These are phyloP conservation scores for Obelidium mucronatum DNA, from an alignment of 192 early-diverging fungal species.

Conservation along the genomic window DNA sequence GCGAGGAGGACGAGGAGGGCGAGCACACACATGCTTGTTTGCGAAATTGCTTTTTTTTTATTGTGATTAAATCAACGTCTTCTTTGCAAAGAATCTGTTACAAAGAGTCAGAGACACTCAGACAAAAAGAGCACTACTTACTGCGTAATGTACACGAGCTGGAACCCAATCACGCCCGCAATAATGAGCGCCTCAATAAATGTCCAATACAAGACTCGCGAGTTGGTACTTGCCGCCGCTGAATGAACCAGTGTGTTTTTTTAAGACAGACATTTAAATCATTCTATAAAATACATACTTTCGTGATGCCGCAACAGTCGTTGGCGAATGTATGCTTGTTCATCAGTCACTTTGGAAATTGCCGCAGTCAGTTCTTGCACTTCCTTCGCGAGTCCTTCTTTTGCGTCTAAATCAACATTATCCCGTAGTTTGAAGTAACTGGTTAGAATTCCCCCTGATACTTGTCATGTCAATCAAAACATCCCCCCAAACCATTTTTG, in stretches of 20 bases:
- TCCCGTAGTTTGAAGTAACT: too few species aligned
- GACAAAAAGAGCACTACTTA: too few species aligned
- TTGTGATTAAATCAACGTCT: neutral
- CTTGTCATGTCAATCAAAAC: neutral
- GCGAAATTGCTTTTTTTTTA: neutral
- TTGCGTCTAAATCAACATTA: neutral
- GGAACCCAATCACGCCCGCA: constrained; percentile 26
- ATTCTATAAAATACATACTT: constrained; percentile 6
- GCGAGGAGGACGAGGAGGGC: neutral
- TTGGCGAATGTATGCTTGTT: constrained; percentile 24
- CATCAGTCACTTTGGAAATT: constrained; percentile 27
- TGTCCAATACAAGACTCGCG: constrained; percentile 27
- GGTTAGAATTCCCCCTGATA: too few species aligned
- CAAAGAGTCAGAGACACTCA: too few species aligned
- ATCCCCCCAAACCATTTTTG: neutral
- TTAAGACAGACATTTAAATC: neutral
- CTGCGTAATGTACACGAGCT: constrained; percentile 32
- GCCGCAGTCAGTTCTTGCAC: constrained; percentile 15
- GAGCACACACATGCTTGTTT: neutral
- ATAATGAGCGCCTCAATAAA: constrained; percentile 23
- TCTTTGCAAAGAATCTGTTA: neutral
- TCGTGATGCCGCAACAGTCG: constrained; percentile 15
- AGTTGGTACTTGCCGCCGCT: constrained; percentile 32
- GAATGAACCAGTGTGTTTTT: neutral
- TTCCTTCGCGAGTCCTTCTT: constrained; percentile 7